phyloP scores from a whole-genome alignment of 305 asterid species.

The Rubia peregrina region DNA sequence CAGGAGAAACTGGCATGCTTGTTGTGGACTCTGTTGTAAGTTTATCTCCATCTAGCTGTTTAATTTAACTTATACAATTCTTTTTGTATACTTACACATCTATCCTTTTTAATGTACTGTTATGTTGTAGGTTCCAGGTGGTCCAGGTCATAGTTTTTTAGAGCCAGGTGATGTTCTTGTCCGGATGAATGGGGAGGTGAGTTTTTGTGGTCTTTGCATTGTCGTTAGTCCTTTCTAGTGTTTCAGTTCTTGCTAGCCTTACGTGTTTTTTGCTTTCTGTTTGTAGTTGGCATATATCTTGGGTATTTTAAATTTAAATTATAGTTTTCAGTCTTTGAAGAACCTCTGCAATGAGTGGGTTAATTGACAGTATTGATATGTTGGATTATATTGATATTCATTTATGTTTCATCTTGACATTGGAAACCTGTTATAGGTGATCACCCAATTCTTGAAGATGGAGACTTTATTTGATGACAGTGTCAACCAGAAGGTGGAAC shows the following conservation, averaged over 20 bases:
- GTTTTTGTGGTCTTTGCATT: slow-evolving; percentile 11
- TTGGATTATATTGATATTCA: neutral
- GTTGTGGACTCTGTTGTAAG: slow-evolving; percentile 99
- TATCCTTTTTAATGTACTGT: slow-evolving; percentile 8
- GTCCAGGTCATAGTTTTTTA: slow-evolving; percentile 86
- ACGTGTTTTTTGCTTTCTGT: neutral
- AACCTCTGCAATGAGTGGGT: too few relatives aligned
- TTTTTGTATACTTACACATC: neutral
- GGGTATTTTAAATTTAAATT: neutral
- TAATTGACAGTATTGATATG: neutral
- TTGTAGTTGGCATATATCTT: neutral
- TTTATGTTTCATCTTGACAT: slow-evolving; percentile 17
- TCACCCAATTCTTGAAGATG: slow-evolving; percentile 88
- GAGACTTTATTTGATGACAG: slow-evolving; percentile 88
- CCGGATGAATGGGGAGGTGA: slow-evolving; percentile 91
- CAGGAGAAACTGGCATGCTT: slow-evolving; percentile 97
- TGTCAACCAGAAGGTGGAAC: slow-evolving; percentile 65
- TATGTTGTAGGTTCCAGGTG: slow-evolving; percentile 82
- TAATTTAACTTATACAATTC: slow-evolving; percentile 3
- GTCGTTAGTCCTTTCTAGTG: neutral
- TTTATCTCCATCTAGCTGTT: slow-evolving; percentile 17
- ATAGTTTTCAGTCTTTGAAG: neutral
- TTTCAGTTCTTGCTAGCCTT: slow-evolving; percentile 6
- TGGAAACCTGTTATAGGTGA: slow-evolving; percentile 53
- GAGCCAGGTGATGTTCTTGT: slow-evolving; percentile 99